Conservation (phyloP, 805 yeast genomes). For the Cyberlindnera euphorbiiphila region DNA sequence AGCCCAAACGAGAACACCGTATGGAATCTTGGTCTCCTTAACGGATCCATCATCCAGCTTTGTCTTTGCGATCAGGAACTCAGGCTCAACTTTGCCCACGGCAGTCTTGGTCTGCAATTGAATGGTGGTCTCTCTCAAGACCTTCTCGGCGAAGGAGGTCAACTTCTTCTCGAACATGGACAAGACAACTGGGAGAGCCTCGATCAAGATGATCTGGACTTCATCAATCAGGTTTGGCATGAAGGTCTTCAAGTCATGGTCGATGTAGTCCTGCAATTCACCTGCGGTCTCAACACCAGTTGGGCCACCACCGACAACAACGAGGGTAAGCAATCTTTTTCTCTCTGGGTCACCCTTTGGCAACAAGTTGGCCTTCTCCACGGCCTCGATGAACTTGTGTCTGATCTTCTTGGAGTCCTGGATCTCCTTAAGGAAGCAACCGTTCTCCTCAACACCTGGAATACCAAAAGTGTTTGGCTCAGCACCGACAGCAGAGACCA, state of each 20-base stretch:
- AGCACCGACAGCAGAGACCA: conserved; percentile 91
- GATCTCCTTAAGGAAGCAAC: conserved; percentile 84
- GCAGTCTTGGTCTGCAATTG: conserved; percentile 80
- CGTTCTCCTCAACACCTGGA: conserved; percentile 84
- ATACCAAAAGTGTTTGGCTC: conserved; percentile 91
- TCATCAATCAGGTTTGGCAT: conserved; percentile 84
- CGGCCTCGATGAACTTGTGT: conserved; percentile 74
- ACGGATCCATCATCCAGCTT: conserved; percentile 70
- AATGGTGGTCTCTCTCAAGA: conserved; percentile 50
- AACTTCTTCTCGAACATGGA: conserved; percentile 43
- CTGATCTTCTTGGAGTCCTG: conserved; percentile 82
- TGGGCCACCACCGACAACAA: conserved; percentile 97
- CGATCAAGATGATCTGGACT: conserved; percentile 80
- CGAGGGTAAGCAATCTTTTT: conserved; percentile 77
- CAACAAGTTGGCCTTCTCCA: conserved; percentile 83
- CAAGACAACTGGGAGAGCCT: conserved; percentile 87
- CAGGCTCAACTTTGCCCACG: conserved; percentile 80
- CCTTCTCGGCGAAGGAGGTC: conserved; percentile 41
- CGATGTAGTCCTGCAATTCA: conserved; percentile 90
- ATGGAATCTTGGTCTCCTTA: conserved; percentile 59
- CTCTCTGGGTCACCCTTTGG: conserved; percentile 78
- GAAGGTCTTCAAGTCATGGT: conserved; percentile 83
- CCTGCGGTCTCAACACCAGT: conserved; percentile 98
- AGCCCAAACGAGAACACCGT: conserved; percentile 95
- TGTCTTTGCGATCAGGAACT: conserved; percentile 65